phyloP scores from a whole-genome alignment of 2,329 filamentous ascomycete genomes.

The Bipolaris victoriae region DNA sequence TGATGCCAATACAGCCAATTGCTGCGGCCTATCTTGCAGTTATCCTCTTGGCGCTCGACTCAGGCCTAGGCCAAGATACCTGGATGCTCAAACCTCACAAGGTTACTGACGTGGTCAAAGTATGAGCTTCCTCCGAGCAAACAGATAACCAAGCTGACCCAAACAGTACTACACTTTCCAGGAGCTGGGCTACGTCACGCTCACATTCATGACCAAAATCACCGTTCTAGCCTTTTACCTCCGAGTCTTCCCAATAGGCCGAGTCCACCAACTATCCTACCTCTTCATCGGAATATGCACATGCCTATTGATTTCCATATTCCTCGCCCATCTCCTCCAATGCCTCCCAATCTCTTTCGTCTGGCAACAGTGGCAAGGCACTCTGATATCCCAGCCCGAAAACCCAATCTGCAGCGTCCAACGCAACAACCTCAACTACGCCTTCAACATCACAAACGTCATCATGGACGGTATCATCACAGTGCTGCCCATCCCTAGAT shows the following conservation, averaged over 20 bases:
- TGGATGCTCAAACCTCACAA: not conserved
- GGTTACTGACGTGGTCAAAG: not conserved
- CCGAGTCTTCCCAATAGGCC: not conserved
- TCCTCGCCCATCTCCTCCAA: not conserved
- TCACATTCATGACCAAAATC: slow-evolving; percentile 1
- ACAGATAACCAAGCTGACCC: not conserved
- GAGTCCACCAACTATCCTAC: not conserved
- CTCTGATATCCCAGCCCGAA: not conserved
- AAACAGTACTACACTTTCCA: not conserved
- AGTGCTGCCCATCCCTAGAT: not conserved
- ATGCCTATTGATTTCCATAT: not conserved
- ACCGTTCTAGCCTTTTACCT: not conserved
- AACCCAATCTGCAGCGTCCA: not conserved
- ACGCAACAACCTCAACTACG: not conserved
- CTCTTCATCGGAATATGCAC: not conserved
- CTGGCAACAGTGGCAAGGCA: not conserved
- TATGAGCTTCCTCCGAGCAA: not conserved
- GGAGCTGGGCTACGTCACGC: not conserved
- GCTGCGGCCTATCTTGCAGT: not conserved
- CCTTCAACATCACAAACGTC: not conserved
- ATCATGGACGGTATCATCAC: not conserved
- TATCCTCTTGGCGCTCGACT: not conserved
- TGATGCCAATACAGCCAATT: not conserved
- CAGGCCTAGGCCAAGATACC: not conserved
- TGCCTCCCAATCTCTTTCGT: not conserved